These are phyloP conservation scores for Alternaria gaisen DNA, from an alignment of 2,329 filamentous ascomycete species.

Conservation along the genomic window DNA sequence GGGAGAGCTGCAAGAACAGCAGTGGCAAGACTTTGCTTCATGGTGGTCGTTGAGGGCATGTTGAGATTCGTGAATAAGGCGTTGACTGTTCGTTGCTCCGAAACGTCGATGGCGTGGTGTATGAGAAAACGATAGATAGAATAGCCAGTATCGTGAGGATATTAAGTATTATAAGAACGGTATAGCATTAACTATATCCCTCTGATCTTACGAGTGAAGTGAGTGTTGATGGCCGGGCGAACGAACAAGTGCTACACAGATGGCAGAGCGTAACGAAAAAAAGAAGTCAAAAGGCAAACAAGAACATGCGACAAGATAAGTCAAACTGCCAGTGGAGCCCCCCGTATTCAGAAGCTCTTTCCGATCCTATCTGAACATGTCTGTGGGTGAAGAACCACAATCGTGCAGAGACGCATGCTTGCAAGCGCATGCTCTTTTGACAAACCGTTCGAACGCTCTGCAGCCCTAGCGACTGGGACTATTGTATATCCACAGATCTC, in stretches of 20 bases:
- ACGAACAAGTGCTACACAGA: constrained; percentile 13
- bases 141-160: constrained; percentile 2
- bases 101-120: not conserved
- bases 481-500: constrained; percentile 13
- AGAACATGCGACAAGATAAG: constrained; percentile 11
- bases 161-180: constrained; percentile 6
- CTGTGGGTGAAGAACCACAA: not conserved
- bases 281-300: constrained; percentile 1
- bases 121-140: not conserved
- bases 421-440: constrained; percentile 10
- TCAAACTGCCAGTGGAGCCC: constrained; percentile 12
- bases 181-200: constrained; percentile 9
- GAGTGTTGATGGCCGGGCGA: constrained; percentile 8
- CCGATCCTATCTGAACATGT: constrained; percentile 1
- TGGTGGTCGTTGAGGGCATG: constrained; percentile 6
- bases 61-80: not conserved
- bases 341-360: constrained; percentile 1
- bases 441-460: not conserved
- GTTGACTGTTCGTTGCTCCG: not conserved
- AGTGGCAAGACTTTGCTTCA: constrained; percentile 16
- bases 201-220: constrained; percentile 5
- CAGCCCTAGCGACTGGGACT: constrained; percentile 6
- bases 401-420: constrained; percentile 2
- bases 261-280: not conserved
- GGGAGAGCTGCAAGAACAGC: constrained; percentile 14